Percentiles rank a stretch among this genome's conserved stretches.
Conservation (phyloP, 2,329 filamentous ascomycete genomes). For the Pseudogymnoascus sp. region DNA sequence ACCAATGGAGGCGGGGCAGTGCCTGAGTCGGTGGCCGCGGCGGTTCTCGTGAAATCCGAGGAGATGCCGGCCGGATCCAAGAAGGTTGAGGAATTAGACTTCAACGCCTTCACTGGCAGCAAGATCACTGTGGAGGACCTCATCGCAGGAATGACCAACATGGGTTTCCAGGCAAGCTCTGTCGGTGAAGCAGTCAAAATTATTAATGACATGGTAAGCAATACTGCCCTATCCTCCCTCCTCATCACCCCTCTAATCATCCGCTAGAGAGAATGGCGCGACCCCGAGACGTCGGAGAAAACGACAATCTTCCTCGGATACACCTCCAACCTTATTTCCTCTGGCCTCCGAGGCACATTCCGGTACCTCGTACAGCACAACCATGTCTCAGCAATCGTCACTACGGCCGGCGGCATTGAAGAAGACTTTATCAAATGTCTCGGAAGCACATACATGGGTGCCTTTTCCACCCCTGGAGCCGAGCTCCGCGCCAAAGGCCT, state of each 20-base stretch:
- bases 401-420: constrained; percentile 89
- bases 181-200: constrained; percentile 83
- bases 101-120: constrained; percentile 66
- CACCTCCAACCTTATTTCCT: constrained; percentile 96
- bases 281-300: constrained; percentile 66
- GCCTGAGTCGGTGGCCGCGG: constrained; percentile 61
- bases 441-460: constrained; percentile 83
- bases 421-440: constrained; percentile 99
- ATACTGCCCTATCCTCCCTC: neutral
- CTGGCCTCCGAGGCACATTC: constrained; percentile 81
- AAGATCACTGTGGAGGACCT: constrained; percentile 81
- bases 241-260: neutral
- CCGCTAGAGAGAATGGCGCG: constrained; percentile 64
- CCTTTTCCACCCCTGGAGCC: constrained; percentile 70
- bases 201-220: constrained; percentile 82
- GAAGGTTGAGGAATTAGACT: constrained; percentile 84
- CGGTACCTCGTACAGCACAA: constrained; percentile 89
- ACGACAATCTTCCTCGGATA: constrained; percentile 97
- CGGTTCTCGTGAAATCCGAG: constrained; percentile 77
- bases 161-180: constrained; percentile 76
- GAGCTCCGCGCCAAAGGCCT: constrained; percentile 75
- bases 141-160: constrained; percentile 69
- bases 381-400: constrained; percentile 88
- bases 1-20: constrained; percentile 25
- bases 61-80: constrained; percentile 71